Conservation (phyloP, 495 filamentous ascomycete genomes). For the Penicillium desertorum region DNA sequence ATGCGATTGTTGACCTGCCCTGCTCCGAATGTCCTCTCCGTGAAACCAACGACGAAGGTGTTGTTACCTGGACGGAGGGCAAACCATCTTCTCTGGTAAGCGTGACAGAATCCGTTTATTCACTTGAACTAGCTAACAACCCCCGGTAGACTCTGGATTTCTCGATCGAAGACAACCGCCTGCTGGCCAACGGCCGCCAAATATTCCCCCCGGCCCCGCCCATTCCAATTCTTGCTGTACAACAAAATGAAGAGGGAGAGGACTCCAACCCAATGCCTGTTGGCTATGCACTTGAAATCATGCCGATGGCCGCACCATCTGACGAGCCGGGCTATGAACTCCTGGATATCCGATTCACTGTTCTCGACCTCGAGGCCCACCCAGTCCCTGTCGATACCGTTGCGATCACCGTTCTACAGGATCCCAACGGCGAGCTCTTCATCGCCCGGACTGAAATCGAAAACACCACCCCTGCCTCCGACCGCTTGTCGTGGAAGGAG, state of each 20-base stretch:
- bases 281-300: slow-evolving; percentile 47
- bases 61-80: slow-evolving; percentile 39
- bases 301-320: slow-evolving; percentile 32
- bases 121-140: background rate
- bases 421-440: slow-evolving; percentile 36
- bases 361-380: slow-evolving; percentile 51
- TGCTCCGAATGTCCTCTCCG: slow-evolving; percentile 52
- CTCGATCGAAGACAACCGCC: slow-evolving; percentile 39
- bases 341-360: slow-evolving; percentile 44
- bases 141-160: slow-evolving; percentile 42
- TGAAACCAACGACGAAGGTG: slow-evolving; percentile 31
- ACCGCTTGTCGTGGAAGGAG: slow-evolving; percentile 41
- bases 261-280: slow-evolving; percentile 37
- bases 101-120: slow-evolving; percentile 9
- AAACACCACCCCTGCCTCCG: slow-evolving; percentile 32
- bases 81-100: slow-evolving; percentile 42
- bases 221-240: slow-evolving; percentile 36
- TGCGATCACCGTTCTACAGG: slow-evolving; percentile 43
- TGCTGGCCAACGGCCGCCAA: slow-evolving; percentile 49
- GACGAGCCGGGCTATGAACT: slow-evolving; percentile 36
- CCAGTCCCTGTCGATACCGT: slow-evolving; percentile 52
- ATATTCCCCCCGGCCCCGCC: slow-evolving; percentile 50
- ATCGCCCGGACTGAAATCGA: slow-evolving; percentile 42
- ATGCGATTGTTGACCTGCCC: slow-evolving; percentile 38
- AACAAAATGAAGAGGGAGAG: slow-evolving; percentile 38